Percentiles rank a stretch among this genome's conserved stretches.
Conservation (phyloP, 208 protist species). For the Acanthamoeba culbertsoni region DNA sequence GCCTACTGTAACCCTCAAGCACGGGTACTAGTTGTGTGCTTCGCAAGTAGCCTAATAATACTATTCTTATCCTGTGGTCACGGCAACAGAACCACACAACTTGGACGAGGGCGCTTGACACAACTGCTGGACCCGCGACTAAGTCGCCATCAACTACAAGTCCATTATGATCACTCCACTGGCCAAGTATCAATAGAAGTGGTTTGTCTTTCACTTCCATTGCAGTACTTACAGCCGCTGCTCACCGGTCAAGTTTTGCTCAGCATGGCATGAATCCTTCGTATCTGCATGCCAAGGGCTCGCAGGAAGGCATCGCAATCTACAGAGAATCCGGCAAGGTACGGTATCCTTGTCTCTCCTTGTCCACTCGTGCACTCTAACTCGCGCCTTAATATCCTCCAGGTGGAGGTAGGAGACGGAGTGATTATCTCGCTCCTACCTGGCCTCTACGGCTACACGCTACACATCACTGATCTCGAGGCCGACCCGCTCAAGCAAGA, state of each 20-base stretch:
- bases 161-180: neutral
- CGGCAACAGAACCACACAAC: neutral
- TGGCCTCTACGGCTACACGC: neutral
- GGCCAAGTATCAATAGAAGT: too few species aligned
- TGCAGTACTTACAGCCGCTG: too few species aligned
- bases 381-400: neutral
- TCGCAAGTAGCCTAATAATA: too few species aligned
- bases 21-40: neutral
- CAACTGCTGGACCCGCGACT: neutral
- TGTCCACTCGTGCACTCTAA: neutral
- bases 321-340: neutral
- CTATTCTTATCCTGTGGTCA: too few species aligned
- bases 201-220: too few species aligned
- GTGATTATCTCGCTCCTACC: neutral
- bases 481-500: neutral
- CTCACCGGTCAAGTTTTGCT: too few species aligned
- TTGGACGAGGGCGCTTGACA: neutral
- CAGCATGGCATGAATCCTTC: neutral
- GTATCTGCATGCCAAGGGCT: neutral
- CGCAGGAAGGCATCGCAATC: neutral
- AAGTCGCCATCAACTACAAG: neutral
- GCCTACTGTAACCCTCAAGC: neutral
- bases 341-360: neutral
- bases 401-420: neutral
- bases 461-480: neutral